Evolutionary conservation across 2,329 filamentous ascomycete genomes (phyloP), one percentile per base, ranked within the genome.

Genomic region (Didymella keratinophila): DNA sequence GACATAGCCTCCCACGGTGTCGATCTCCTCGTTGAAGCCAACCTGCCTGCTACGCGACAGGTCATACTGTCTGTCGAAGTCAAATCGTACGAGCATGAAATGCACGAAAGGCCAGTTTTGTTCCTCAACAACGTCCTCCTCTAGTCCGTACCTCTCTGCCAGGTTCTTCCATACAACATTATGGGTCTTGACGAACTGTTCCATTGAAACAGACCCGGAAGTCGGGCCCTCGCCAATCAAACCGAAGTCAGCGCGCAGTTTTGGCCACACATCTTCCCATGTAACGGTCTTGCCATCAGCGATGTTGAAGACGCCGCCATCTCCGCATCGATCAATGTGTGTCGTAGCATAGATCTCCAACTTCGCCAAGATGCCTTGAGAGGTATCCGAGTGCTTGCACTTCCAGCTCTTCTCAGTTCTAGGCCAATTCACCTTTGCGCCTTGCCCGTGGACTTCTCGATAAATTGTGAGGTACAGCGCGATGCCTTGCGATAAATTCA

Each of bases 181-280:
- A 46, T 76, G 61, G 1, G 68, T 64, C 46, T 70, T 71, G 48
- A 75, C 72, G 46, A 69, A 76, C 11, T 62, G 52, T 3, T 67
- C 56, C n/a, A 75, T 70, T 37, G 73, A 62, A 0, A 63, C 64
- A 1, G 68, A 58, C 44, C 64, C 60, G 0, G 47, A 6, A 0
- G 46, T 23, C 0, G 71, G 71, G 0, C 64, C 67, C 6, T 74
- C 74, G 2, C 80, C 79, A 49, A 77, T 77, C 34, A 82, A 71
- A 0, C 76, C 77, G 64, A 82, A 82, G 53, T 80, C 79, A 2
- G 73, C 70, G 65, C 79, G 80, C 25, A 82, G 70, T 3, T 78
- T 65, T 1, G 80, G 79, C 80, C 80, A 83, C 60, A 80, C 80
- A 9, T 65, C 51, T 9, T 71, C 72, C 80, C 80, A 82, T 59